phyloP scores from a whole-genome alignment of 768 basidiomycete genomes.

The Hypholoma sublateritium region DNA sequence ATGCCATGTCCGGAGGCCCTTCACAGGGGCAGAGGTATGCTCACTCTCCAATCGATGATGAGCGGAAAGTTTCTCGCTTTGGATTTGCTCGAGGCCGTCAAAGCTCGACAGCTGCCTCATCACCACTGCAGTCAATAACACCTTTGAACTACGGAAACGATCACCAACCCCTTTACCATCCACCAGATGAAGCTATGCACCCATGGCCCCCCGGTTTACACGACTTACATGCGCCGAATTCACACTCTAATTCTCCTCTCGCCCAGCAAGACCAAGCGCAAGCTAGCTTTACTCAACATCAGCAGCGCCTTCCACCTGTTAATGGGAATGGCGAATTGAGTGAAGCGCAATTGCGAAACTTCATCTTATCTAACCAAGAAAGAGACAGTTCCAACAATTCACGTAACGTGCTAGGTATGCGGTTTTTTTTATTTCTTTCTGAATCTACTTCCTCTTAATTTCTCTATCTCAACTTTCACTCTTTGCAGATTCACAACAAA shows the following conservation, averaged over 20 bases:
- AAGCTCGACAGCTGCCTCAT: conserved; percentile 55
- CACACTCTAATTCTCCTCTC: conserved; percentile 42
- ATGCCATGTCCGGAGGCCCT: conserved; percentile 47
- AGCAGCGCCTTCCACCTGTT: conserved; percentile 57
- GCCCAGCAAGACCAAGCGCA: conserved; percentile 46
- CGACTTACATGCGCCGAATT: conserved; percentile 23
- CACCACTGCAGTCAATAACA: conserved; percentile 56
- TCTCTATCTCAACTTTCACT: not conserved
- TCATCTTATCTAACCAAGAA: conserved; percentile 71
- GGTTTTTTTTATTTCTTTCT: not conserved
- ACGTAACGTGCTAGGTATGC: conserved; percentile 21
- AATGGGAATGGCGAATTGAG: conserved; percentile 47
- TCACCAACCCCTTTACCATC: conserved; percentile 41
- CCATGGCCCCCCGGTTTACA: conserved; percentile 18
- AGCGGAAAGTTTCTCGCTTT: conserved; percentile 78
- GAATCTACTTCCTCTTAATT: not conserved
- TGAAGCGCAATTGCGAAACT: conserved; percentile 75
- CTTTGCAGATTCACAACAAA: conserved; percentile 12
- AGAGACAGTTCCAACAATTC: conserved; percentile 33
- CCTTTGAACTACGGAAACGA: conserved; percentile 52
- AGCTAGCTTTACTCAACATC: conserved; percentile 34
- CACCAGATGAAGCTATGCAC: conserved; percentile 14
- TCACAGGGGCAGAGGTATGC: conserved; percentile 29
- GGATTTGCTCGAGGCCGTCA: conserved; percentile 77
- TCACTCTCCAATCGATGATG: conserved; percentile 52